Percentiles rank a stretch among this genome's conserved stretches.
These are phyloP conservation scores for Kokia cookei DNA, from an alignment of 441 rosid genomes.

Conservation along the genomic window DNA sequence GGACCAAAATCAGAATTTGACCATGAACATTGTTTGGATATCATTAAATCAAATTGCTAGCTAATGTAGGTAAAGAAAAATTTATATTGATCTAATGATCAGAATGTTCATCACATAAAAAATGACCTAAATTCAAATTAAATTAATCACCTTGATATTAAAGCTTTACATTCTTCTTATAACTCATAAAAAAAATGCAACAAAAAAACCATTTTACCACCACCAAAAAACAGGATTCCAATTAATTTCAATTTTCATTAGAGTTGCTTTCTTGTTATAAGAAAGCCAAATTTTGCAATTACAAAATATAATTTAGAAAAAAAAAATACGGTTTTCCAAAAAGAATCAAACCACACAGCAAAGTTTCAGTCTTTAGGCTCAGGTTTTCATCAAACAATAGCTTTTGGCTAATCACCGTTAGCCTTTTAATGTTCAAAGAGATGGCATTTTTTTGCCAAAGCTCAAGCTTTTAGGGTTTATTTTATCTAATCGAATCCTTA, in stretches of 20 bases:
- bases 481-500: constrained; percentile 32
- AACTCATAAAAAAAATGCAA: background rate
- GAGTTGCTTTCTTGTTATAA: background rate
- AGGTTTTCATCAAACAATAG: background rate
- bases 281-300: background rate
- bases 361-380: background rate
- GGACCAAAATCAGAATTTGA: background rate
- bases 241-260: background rate
- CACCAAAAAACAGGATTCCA: background rate
- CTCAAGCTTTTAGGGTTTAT: constrained; percentile 41
- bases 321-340: background rate
- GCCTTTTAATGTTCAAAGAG: background rate
- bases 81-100: too few species aligned
- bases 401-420: background rate
- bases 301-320: background rate
- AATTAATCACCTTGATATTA: too few species aligned
- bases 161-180: too few species aligned
- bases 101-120: too few species aligned
- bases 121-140: too few species aligned
- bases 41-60: too few species aligned
- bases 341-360: background rate
- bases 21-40: background rate
- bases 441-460: constrained; percentile 32
- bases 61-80: too few species aligned
- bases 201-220: background rate